A percentile compares a stretch with the other conserved stretches of the same genome.
Evolutionary conservation across 768 basidiomycete species (phyloP).

Genomic region (Termitomyces sp.): DNA sequence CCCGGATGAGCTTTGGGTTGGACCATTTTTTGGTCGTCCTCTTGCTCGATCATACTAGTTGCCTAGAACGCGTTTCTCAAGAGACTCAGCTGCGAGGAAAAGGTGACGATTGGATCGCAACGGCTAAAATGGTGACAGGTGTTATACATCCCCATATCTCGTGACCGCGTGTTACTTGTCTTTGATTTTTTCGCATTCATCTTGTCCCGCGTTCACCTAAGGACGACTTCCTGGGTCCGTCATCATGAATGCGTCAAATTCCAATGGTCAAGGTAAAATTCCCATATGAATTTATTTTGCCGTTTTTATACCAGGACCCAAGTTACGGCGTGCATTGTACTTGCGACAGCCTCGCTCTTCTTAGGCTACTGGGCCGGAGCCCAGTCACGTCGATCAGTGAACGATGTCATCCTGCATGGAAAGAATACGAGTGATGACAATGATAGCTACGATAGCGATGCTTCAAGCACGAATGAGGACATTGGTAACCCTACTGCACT

Average conservation of each 20-base stretch:
- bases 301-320: background rate
- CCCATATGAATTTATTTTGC: background rate
- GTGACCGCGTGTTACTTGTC: background rate
- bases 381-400: slow-evolving; percentile 15
- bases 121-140: too few species aligned
- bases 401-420: background rate
- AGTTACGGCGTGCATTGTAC: slow-evolving; percentile 26
- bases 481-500: slow-evolving; percentile 12
- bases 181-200: background rate
- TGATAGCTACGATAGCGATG: slow-evolving; percentile 10
- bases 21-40: too few species aligned
- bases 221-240: background rate
- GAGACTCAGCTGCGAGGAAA: too few species aligned
- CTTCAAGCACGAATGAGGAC: slow-evolving; percentile 22
- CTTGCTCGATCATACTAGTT: too few species aligned
- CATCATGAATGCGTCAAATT: slow-evolving; percentile 3
- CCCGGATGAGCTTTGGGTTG: background rate
- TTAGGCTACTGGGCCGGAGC: slow-evolving; percentile 41
- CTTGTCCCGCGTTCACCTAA: background rate
- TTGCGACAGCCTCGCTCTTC: slow-evolving; percentile 33
- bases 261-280: slow-evolving; percentile 13
- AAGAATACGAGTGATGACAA: background rate
- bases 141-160: background rate
- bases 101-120: too few species aligned
- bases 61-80: too few species aligned